Evolutionary conservation across 1,284 basidiomycete species (phyloP).

Genomic region (Leccinum fallax): DNA sequence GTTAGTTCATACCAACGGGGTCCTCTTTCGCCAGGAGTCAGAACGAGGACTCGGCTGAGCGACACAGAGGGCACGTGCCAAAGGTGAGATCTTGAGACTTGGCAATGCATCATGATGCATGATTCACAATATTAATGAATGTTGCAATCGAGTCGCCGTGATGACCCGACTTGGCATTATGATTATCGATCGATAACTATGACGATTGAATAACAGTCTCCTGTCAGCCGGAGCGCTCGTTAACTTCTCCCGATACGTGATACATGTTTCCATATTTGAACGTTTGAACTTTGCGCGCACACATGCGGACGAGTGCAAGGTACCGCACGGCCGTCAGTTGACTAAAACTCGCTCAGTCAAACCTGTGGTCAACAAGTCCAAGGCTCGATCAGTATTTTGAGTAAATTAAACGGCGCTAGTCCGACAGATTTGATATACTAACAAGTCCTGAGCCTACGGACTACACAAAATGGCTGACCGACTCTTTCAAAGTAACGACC

Average conservation of each 20-base stretch:
- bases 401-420: background rate
- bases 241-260: background rate
- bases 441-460: background rate
- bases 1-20: too few relatives aligned
- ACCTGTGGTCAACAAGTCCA: too few relatives aligned
- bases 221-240: background rate
- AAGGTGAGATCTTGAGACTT: background rate
- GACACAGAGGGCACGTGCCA: background rate
- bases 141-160: background rate
- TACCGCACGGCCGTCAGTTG: background rate
- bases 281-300: background rate
- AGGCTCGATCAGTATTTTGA: background rate
- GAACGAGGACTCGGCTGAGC: too few relatives aligned
- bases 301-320: background rate
- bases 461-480: background rate
- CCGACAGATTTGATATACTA: background rate
- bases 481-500: background rate
- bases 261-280: background rate
- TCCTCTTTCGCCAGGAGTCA: too few relatives aligned
- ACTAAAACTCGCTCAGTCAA: too few relatives aligned
- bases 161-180: background rate
- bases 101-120: background rate
- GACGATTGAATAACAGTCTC: background rate
- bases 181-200: background rate
- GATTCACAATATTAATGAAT: background rate